Conservation (phyloP, 2,329 filamentous ascomycete species). For the Diaporthe sp. region DNA sequence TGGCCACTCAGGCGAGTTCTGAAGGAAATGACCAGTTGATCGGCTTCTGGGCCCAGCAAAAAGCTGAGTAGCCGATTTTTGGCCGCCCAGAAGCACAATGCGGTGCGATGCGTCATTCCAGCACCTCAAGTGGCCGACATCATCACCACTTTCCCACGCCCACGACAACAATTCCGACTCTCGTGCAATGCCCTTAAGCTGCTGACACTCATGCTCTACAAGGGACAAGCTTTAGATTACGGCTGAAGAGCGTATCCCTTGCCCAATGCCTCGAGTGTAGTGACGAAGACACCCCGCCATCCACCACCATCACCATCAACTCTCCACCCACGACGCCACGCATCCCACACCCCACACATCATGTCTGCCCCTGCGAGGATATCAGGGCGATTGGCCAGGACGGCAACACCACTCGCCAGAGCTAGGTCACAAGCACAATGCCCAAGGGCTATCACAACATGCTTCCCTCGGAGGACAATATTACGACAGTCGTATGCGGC, state of each 20-base stretch:
- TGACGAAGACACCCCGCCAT: constrained; percentile 7
- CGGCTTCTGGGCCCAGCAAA: constrained; percentile 20
- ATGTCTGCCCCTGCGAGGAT: constrained; percentile 47
- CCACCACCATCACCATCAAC: background rate
- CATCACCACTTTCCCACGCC: background rate
- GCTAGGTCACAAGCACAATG: constrained; percentile 4
- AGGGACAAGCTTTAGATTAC: background rate
- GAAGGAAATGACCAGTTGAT: constrained; percentile 32
- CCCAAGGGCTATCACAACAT: constrained; percentile 13
- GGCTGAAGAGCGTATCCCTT: constrained; percentile 10
- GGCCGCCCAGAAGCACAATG: background rate
- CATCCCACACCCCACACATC: background rate
- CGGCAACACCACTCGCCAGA: constrained; percentile 32
- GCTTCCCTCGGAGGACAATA: constrained; percentile 31
- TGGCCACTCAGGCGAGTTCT: constrained; percentile 21
- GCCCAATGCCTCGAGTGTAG: constrained; percentile 28
- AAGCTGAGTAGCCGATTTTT: constrained; percentile 27
- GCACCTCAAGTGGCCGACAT: constrained; percentile 5
- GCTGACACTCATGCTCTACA: constrained; percentile 19
- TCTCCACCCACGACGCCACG: background rate
- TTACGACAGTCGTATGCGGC: constrained; percentile 32
- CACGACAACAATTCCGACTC: background rate
- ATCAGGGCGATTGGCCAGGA: constrained; percentile 45
- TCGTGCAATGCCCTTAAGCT: background rate
- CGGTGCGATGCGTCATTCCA: constrained; percentile 29